Evolutionary conservation across 2,329 filamentous ascomycete species (phyloP), one percentile per base, ranked within the genome.

Genomic region (Aspergillus fumigatiaffinis): DNA sequence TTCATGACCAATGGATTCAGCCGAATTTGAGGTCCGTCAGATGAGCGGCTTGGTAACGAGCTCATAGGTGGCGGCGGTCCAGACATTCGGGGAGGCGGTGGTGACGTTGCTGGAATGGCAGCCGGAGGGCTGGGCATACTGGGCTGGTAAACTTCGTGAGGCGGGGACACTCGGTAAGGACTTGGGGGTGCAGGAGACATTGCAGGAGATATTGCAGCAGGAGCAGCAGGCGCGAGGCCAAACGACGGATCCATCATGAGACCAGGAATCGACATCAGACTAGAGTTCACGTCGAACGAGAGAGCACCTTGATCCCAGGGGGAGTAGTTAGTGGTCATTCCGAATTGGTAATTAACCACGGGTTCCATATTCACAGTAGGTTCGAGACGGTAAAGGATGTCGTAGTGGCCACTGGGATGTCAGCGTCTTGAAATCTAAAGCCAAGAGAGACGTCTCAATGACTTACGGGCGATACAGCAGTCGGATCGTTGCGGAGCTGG

Each of bases 371-470:
- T 70, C 51, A 76, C 62, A 56, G 65, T 64, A 35, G 67, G 66
- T 62, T 83, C 82, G 28, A 81, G 78, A 70, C 85, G 87, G 79
- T 99, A 99, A 35, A 97, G 82, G 60, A 99, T 87, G 73, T 97
- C 94, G 74, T 97, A 99, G 75, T 97, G 94, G 59, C 91, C 91
- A 46, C 84, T 87, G 62, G 62, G 21, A 70, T 64, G 74, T 68
- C 53, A 55, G 29, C 20, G 17, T 26, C 5, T 7, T 12, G 14
- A 42, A 52, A 35, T 17, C 9, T 17, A 47, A 3, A 8, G 4
- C 4, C 5, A 4, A 50, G 12, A 8, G 23, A 6, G 26, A 14
- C 8, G 32, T n/a, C n/a, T 28, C 44, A 28, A 28, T 7, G 32
- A 73, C 84, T 77, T 71, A 87, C 84, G 86, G 86, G 67, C 86